Evolutionary conservation across 1,284 basidiomycete species (phyloP).

Genomic region (Moesziomyces aphidis): DNA sequence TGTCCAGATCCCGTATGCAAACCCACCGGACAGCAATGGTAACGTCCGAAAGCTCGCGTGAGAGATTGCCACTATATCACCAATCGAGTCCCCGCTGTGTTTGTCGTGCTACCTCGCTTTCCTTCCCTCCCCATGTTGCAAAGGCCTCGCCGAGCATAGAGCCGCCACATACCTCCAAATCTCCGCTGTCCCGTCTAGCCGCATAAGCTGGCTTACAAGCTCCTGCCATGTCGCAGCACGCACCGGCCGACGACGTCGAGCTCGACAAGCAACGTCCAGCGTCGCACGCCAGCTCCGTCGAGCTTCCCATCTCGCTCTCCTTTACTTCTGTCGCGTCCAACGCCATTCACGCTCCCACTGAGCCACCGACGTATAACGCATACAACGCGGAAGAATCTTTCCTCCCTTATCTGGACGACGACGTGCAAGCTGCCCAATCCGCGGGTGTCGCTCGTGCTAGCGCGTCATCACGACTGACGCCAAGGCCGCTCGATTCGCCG

Average conservation of each 20-base stretch:
- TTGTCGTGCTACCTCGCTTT: background rate
- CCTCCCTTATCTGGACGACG: slow-evolving; percentile 15
- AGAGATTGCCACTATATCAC: background rate
- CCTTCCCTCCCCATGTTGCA: background rate
- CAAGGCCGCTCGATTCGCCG: slow-evolving; percentile 20
- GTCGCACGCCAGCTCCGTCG: slow-evolving; percentile 23
- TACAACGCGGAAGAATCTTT: background rate
- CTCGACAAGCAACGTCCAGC: slow-evolving; percentile 2
- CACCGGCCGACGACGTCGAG: too few species aligned
- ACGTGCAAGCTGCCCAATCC: background rate
- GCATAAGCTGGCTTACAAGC: too few species aligned
- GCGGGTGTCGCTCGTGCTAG: background rate
- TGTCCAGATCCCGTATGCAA: too few species aligned
- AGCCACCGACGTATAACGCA: background rate
- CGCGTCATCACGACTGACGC: slow-evolving; percentile 7
- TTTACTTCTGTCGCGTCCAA: slow-evolving; percentile 11
- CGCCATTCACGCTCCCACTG: background rate
- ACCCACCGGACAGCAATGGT: too few species aligned
- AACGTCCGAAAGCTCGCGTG: too few species aligned
- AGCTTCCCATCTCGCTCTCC: slow-evolving; percentile 23
- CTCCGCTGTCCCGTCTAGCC: background rate
- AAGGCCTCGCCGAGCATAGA: background rate
- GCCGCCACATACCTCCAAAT: background rate
- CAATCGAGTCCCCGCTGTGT: background rate
- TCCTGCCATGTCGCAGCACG: slow-evolving; percentile 8